Base-by-base conservation (phyloP, 768 basidiomycete species). In the Suillus lakei region DNA sequence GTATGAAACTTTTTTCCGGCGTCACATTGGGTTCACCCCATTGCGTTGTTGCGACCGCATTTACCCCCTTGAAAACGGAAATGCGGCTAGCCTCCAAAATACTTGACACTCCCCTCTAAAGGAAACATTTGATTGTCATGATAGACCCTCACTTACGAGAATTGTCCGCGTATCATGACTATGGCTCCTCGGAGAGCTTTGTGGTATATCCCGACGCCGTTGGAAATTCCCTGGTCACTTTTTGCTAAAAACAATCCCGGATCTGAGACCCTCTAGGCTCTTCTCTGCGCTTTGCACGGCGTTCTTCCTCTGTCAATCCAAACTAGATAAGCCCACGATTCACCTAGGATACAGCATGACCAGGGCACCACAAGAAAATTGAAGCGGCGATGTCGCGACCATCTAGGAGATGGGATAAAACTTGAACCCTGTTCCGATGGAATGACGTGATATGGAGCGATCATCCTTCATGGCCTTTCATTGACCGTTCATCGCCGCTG, bases 161-260 rank as follows among this genome's bases (percentile, higher is more conserved):
- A 18, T 38, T 38, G 21, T 41, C 65, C 62, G 65, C 65, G 55
- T 38, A 63, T 44, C 46, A 50, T 44, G 1, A 38, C 38, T 60
- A 28, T 41, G 41, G 54, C 62, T 63, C 63, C 59, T 62, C 66
- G 66, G 66, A 64, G 18, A 59, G 58, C 28, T 28, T 13, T 39
- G 39, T 28, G 6, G 26, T 36, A 41, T 18, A 28, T 41, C 39
- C 26, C 38, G 36, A 59, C 58, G 26, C 39, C 58, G 39, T 41
- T 59, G 58, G 38, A 59, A 59, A 41, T 59, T 59, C 9, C 8
- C 21, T 41, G 23, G 38, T 41, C 26, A 5, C 39, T 28, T 41
- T 41, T 36, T 56, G n/a, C 38, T 39, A 39, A 36, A 36, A 36
- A 36, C 55, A 56, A 56, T 38, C 16, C 39, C 21, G 39, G 12